Base-by-base conservation (phyloP, 192 early-diverging fungal genomes). In the Haplosporangium gracile region DNA sequence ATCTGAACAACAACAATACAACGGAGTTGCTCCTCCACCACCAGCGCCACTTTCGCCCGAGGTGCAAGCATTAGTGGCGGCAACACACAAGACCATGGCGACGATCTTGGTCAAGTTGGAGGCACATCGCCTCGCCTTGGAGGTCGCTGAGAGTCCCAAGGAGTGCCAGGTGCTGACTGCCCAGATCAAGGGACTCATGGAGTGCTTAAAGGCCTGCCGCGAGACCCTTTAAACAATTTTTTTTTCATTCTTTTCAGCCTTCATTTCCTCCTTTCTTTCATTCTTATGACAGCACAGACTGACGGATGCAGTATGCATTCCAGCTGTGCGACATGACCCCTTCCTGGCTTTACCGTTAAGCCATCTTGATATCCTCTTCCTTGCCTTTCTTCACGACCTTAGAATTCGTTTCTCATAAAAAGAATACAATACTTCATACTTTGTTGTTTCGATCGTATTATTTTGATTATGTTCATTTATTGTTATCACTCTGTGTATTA, bases 161-260 rank as follows among this genome's bases (percentile, higher is more conserved):
- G 84, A 86, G 49, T 86, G 79, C 32, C 84, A 86, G 49, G 47
- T 74, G 9, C 29, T 86, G 26, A 81, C 84, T 7, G 39, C 11
- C 26, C 84, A 86, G 51, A 86, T 86, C 71, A 86, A 78, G 38
- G 84, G 84, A 1, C 79, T 86, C 2, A 86, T 86, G 84, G 84
- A 86, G 76, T 86, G 84, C 34, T 43, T 86, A 34, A 86, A 80
- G n/a, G 84, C 84, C 1, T 86, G 84, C 32, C 79, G 84, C 24
- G 84, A 80, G 39, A 75, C 79, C 5, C 84, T 86, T 13, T 80
- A 57, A 68, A 42, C 26, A 45, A 3, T 45, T 13, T 15, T 0
- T 13, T 15, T 29, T 22, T 51, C 18, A n/a, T 65, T 40, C 24
- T 15, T 38, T 24, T 69, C 4, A 32, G 13, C 38, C 16, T 29